phyloP scores from a whole-genome alignment of 768 basidiomycete genomes.

The Russula sp. region DNA sequence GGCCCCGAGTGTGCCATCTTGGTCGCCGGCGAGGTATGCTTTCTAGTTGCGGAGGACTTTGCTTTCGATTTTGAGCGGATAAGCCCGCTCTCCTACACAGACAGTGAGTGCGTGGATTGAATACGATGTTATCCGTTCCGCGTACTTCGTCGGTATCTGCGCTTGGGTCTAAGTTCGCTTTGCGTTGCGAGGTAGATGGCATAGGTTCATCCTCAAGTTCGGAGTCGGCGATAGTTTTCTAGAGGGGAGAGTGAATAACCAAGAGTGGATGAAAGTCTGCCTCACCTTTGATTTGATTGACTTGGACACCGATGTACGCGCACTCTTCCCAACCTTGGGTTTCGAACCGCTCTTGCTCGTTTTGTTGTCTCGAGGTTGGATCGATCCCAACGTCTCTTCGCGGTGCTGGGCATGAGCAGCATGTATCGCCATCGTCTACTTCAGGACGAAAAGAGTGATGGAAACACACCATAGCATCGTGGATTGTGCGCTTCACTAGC shows the following conservation, averaged over 20 bases:
- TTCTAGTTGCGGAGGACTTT: background rate
- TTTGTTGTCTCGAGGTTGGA: background rate
- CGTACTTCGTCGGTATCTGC: background rate
- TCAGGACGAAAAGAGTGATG: background rate
- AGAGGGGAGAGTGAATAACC: background rate
- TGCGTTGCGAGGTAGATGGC: slow-evolving; percentile 1
- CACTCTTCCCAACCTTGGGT: background rate
- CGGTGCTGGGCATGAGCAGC: background rate
- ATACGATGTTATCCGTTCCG: background rate
- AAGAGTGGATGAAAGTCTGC: background rate
- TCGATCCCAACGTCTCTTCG: background rate
- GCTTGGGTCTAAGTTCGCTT: background rate
- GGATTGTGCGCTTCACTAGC: slow-evolving; percentile 12
- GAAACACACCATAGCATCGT: slow-evolving; percentile 13
- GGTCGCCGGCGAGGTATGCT: background rate
- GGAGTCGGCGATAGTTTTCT: slow-evolving; percentile 21
- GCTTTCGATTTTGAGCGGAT: slow-evolving; percentile 5
- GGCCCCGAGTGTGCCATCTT: background rate
- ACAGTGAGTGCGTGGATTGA: background rate
- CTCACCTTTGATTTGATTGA: slow-evolving; percentile 16
- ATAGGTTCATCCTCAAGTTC: slow-evolving; percentile 6
- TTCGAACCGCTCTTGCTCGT: background rate
- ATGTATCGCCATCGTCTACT: background rate
- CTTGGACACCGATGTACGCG: slow-evolving; percentile 5
- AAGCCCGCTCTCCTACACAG: background rate